Evolutionary conservation across 2,329 filamentous ascomycete species (phyloP), one percentile per base, ranked within the genome.

Genomic region (Rhytidhysteron rufulum): DNA sequence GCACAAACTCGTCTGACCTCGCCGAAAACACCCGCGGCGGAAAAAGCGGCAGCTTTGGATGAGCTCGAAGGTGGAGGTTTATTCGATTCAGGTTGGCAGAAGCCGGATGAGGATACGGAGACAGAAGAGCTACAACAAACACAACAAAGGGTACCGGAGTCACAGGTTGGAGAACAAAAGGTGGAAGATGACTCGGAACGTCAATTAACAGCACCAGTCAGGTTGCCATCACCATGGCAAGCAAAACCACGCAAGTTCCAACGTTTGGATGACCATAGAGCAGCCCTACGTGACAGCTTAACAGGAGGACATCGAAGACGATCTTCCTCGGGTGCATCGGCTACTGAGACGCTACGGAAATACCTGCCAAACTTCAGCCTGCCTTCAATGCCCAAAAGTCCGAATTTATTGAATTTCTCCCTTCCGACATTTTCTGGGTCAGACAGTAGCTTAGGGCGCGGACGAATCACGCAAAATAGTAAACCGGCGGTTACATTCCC

Each of bases 21-120:
- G 15, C 73, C 77, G 8, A 68, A 69, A 31, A 82, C 78, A 4
- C 78, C 79, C 1, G 75, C 74, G 8, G 72, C 72, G 16, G 79
- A 81, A 54, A 82, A 81, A 56, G 73, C 68, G n/a, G 73, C 75
- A 2, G 72, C 72, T 2, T 62, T 83, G 50, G 74, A 78, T 44
- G 63, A 69, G 24, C 48, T 53, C 13, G 59, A 62, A 16, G 64
- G 65, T 22, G 71, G 70, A 4, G 69, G 60, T 13, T 72, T 77
- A 48, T 79, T 79, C 44, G 65, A 67, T 3, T 31, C 43, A 3
- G 56, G 64, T 29, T 65, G 63, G 37, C 61, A 69, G 36, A 48
- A 54, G 9, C 42, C 53, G 42, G 56, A 43, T 31, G 56, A 59
- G 39, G 60, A 27, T 27, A 13, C 51, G 19, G 48, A 39, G 35